Conservation (phyloP, 148 eudicot genomes). For the Rhododendron kiyosumense region DNA sequence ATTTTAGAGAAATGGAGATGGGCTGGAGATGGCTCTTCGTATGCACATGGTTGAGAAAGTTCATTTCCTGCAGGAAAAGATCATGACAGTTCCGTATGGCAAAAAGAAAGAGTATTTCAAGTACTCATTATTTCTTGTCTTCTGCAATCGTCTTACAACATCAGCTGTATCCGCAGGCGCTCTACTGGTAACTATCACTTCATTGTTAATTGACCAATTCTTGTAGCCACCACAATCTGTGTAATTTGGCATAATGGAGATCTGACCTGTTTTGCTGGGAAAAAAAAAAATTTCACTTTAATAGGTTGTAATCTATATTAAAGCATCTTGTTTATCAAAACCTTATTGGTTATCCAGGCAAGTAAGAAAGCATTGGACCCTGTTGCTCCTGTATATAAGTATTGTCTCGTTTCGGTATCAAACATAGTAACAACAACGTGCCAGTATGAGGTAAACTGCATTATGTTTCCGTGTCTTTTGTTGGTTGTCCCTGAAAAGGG, state of each 20-base stretch:
- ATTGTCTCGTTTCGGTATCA: slow-evolving; percentile 72
- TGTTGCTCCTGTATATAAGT: slow-evolving; percentile 92
- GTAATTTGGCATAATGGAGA: neutral
- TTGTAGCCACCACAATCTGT: neutral
- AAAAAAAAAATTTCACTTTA: neutral
- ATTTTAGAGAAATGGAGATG: neutral
- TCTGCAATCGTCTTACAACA: slow-evolving; percentile 90
- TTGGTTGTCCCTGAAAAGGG: neutral
- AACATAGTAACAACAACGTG: slow-evolving; percentile 97
- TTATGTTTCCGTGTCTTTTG: neutral
- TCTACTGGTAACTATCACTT: slow-evolving; percentile 50
- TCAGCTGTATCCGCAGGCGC: slow-evolving; percentile 79
- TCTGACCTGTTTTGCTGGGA: neutral
- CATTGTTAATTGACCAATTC: neutral
- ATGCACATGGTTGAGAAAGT: slow-evolving; percentile 1
- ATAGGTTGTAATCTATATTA: neutral
- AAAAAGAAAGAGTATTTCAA: slow-evolving; percentile 68
- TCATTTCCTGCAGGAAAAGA: slow-evolving; percentile 71
- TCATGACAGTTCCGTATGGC: slow-evolving; percentile 96
- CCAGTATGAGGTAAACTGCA: slow-evolving; percentile 79
- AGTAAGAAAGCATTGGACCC: slow-evolving; percentile 86
- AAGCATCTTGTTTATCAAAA: neutral
- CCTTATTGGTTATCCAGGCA: slow-evolving; percentile 41
- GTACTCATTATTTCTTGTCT: slow-evolving; percentile 84
- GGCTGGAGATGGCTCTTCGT: slow-evolving; percentile 4